Percentiles rank a stretch among this genome's conserved stretches.
phyloP scores from a whole-genome alignment of 805 yeast species.

The Yamadazyma scolyti region DNA sequence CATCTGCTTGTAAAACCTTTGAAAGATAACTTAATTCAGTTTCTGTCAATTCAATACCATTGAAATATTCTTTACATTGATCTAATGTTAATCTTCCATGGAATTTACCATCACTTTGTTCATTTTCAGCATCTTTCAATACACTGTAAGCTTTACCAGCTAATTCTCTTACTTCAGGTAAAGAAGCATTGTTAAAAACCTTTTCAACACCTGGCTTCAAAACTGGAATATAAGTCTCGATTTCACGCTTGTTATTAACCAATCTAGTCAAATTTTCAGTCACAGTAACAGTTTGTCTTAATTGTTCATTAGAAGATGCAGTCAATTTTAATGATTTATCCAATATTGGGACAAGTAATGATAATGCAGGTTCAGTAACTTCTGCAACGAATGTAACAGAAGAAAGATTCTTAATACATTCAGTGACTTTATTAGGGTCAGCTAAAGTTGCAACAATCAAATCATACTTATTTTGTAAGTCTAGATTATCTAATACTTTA shows the following conservation, averaged over 20 bases:
- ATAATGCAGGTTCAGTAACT: constrained; percentile 93
- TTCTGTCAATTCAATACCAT: too few relatives aligned
- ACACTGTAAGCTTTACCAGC: constrained; percentile 85
- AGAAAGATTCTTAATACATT: constrained; percentile 82
- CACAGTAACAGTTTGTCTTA: constrained; percentile 94
- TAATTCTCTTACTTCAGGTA: constrained; percentile 94
- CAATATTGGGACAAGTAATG: constrained; percentile 87
- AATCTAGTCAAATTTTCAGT: constrained; percentile 93
- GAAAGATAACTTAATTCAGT: too few relatives aligned
- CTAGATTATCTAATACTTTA: constrained; percentile 85
- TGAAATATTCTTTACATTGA: constrained; percentile 43
- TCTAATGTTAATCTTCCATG: constrained; percentile 66
- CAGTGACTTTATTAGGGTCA: constrained; percentile 84
- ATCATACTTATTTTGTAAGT: constrained; percentile 81
- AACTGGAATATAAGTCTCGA: constrained; percentile 80
- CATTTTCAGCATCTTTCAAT: constrained; percentile 73
- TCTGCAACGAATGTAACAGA: constrained; percentile 97
- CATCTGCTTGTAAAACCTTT: constrained; percentile 33
- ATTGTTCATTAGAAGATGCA: constrained; percentile 90
- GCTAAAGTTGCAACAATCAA: constrained; percentile 82
- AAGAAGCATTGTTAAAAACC: constrained; percentile 84
- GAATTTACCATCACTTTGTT: constrained; percentile 65
- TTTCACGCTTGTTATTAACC: constrained; percentile 90
- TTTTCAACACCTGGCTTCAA: constrained; percentile 88
- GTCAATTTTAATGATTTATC: constrained; percentile 84